Conservation (phyloP, 345 rosid genomes). For the Excoecaria cochinchinensis region DNA sequence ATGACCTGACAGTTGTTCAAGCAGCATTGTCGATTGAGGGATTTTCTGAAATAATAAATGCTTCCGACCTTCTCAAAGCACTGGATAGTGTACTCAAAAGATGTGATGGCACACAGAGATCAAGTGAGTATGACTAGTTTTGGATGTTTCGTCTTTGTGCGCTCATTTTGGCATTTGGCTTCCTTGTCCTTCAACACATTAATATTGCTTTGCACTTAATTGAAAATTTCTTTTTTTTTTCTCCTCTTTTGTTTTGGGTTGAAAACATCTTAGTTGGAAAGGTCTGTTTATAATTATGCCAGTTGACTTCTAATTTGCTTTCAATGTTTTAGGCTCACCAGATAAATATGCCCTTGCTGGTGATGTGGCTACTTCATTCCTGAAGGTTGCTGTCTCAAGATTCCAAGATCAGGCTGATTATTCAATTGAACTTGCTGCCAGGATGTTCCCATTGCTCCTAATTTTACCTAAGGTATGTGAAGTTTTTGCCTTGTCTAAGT, state of each 20-base stretch:
- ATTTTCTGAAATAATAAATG: constrained; percentile 48
- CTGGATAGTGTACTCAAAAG: constrained; percentile 50
- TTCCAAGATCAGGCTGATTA: constrained; percentile 41
- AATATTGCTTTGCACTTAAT: background rate
- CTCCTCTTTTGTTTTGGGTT: background rate
- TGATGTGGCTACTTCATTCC: constrained; percentile 55
- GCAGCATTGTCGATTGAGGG: constrained; percentile 68
- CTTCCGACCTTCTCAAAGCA: constrained; percentile 57
- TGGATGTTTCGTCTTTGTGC: constrained; percentile 2
- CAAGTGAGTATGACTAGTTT: constrained; percentile 46
- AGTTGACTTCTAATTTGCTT: constrained; percentile 3
- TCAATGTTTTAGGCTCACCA: constrained; percentile 48
- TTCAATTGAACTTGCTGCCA: constrained; percentile 58
- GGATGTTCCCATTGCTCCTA: constrained; percentile 73
- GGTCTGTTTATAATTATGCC: background rate
- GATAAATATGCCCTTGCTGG: constrained; percentile 43
- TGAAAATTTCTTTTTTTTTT: no score
- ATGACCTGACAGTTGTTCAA: constrained; percentile 73
- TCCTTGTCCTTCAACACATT: background rate
- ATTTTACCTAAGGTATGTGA: constrained; percentile 62
- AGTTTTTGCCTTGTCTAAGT: constrained; percentile 5
- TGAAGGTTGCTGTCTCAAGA: constrained; percentile 51
- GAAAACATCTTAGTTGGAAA: background rate
- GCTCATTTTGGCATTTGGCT: background rate
- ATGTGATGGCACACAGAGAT: constrained; percentile 45